These are phyloP conservation scores for Geoglossum glabrum DNA, from an alignment of 495 filamentous ascomycete species.

Conservation along the genomic window DNA sequence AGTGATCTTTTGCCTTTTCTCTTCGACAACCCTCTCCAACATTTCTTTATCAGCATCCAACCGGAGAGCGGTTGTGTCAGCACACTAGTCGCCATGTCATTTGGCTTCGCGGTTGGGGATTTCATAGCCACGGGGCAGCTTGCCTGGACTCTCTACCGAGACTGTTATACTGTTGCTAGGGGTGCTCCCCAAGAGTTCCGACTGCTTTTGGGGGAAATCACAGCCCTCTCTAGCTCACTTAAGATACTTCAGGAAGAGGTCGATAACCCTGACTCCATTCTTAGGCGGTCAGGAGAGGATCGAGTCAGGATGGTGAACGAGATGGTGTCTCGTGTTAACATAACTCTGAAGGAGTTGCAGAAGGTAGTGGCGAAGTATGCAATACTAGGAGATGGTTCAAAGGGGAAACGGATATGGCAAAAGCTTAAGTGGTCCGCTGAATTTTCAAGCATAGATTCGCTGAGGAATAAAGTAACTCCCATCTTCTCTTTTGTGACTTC, in stretches of 20 bases:
- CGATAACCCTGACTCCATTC: conserved; percentile 11
- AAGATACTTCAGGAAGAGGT: conserved; percentile 13
- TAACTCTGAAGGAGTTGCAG: conserved; percentile 12
- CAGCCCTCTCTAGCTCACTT: conserved; percentile 10
- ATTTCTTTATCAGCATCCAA: too few relatives aligned
- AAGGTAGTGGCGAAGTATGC: conserved; percentile 11
- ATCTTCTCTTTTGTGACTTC: background rate
- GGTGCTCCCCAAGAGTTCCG: conserved; percentile 16
- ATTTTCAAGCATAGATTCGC: conserved; percentile 7
- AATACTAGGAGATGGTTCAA: conserved; percentile 7
- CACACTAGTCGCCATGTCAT: background rate
- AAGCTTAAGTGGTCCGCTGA: conserved; percentile 12
- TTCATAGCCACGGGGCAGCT: background rate
- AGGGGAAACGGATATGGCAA: background rate
- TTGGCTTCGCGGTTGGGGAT: background rate
- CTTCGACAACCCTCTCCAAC: too few relatives aligned
- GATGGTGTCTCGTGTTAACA: conserved; percentile 9
- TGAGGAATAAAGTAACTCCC: conserved; percentile 11
- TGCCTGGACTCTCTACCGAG: background rate
- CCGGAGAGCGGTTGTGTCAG: too few relatives aligned
- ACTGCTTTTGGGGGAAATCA: conserved; percentile 10
- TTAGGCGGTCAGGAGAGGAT: conserved; percentile 11
- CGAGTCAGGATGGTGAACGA: conserved; percentile 14
- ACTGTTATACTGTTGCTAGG: background rate
- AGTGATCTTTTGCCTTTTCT: too few relatives aligned